Conservation (phyloP, 805 yeast species). For the Komagataella pseudopastoris region DNA sequence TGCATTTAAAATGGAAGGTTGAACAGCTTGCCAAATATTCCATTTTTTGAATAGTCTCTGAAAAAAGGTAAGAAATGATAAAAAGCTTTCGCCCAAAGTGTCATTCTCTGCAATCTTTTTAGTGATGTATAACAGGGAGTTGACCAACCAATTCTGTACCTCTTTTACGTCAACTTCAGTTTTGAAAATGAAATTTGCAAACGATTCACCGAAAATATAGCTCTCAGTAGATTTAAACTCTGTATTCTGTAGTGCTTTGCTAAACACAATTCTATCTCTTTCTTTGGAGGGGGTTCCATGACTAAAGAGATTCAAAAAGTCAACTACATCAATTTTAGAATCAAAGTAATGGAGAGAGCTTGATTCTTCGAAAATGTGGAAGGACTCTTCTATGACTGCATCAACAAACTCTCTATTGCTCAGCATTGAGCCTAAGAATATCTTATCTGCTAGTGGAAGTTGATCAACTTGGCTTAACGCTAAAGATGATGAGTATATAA, state of each 20-base stretch:
- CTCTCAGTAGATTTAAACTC: slow-evolving; percentile 7
- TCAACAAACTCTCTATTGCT: not conserved
- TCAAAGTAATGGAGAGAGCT: not conserved
- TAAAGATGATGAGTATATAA: not conserved
- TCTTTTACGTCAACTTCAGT: slow-evolving; percentile 1
- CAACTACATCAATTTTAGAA: not conserved
- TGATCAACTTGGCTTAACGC: not conserved
- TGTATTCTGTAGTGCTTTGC: slow-evolving; percentile 11
- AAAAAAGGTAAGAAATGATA: slow-evolving; percentile 17
- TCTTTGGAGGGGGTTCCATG: not conserved
- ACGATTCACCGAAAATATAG: slow-evolving; percentile 9
- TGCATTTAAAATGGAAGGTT: slow-evolving; percentile 30
- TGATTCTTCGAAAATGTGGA: not conserved
- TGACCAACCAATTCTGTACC: slow-evolving; percentile 37
- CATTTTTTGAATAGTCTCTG: slow-evolving; percentile 14
- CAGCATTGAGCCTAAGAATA: not conserved
- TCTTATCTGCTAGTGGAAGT: not conserved
- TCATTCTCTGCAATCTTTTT: slow-evolving; percentile 43
- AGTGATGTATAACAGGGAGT: slow-evolving; percentile 46
- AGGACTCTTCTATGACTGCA: not conserved
- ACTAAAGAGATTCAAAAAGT: not conserved
- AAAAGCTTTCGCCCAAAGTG: slow-evolving; percentile 11
- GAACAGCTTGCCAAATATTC: not conserved
- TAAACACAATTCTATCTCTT: not conserved
- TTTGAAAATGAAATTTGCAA: slow-evolving; percentile 12